Evolutionary conservation across 2,329 filamentous ascomycete genomes (phyloP), one percentile per base, ranked within the genome.

Genomic region (Diaporthe nobilis): DNA sequence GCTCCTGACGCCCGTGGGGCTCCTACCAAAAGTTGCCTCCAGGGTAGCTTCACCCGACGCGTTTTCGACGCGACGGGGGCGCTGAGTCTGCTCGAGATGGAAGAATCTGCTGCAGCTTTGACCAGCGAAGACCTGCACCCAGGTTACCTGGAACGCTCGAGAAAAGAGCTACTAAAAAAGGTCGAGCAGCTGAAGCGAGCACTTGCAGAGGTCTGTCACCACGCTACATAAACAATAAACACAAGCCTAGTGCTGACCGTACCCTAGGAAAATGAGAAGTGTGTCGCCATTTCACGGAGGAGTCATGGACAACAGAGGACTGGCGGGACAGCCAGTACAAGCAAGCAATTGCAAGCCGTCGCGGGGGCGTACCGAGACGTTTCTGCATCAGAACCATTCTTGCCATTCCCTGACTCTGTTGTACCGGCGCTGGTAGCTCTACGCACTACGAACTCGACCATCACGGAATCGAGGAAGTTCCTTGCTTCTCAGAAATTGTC

Each of bases 401-500:
- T 96, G 31, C 94, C 94, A 3, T 87, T 88, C 34, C 85, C 90
- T 13, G 90, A 89, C 68, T 96, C 94, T 28, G 87, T 92, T 8
- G 84, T 97, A 9, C 94, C 94, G 4, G 91, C 92, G 9, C 86
- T 97, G 6, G 82, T 97, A 55, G 94, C 94, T 8, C 84, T 95
- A 72, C 91, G 93, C 71, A 91, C 90, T 79, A 92, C 93, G 3
- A 89, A 92, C 75, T 87, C 89, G 74, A 92, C 91, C 22, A 89
- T 94, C 67, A 83, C 88, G 76, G 92, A 94, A 78, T 93, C 92
- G 25, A 91, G 90, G 78, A 84, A 86, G 28, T 92, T 92, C 72
- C 87, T 94, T 17, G 81, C 82, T 6, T 82, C 85, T 5, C 88
- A 89, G 49, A 82, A 82, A 20, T 75, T 83, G 8, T 83, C 85